Evolutionary conservation across 768 basidiomycete genomes (phyloP), one percentile per base, ranked within the genome.

Genomic region (Pleurotus tuoliensis): DNA sequence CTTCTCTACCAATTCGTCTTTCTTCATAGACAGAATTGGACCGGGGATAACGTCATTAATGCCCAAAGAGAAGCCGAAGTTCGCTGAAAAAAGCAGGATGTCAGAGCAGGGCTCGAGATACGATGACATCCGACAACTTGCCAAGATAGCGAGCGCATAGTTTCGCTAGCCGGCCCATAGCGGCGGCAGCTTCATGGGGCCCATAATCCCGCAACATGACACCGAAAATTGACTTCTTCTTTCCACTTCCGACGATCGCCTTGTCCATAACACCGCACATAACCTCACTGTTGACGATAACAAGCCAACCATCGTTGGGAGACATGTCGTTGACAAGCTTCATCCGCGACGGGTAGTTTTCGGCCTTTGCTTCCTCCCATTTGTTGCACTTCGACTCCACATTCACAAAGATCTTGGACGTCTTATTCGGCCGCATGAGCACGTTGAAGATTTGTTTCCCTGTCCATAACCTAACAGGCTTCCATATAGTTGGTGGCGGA

Each of bases 231-330:
- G 94, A 97, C 67, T 98, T 98, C 79, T 99, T 98, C 82, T 99
- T 99, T 52, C 97, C 97, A 63, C 92, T 90, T 54, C 97, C 97
- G 3, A 98, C 88, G 0, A 94, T 98, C 13, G 92, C 91, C 73
- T 99, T 99, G 75, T 99, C 97, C 87, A 98, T 96, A 13, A 94
- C 91, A 44, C 97, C 97, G 64, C 95, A 98, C 94, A 98, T 99
- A 63, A 99, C 93, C 71, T 99, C 95, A 66, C 91, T 94, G 69
- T 98, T 99, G 60, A 94, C 86, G 55, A 99, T 85, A 45, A 99
- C 97, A 24, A 99, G 82, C 87, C 92, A 98, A 1, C 96, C 96
- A 63, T 99, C 97, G 66, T 99, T 98, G 0, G 96, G 95, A 8
- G 92, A 90, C 69, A 99, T 78, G 63, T 99, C 97, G 13, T 83